Percentiles rank a stretch among this genome's conserved stretches.
Conservation (phyloP, 768 basidiomycete genomes). For the Austroboletus festivus region DNA sequence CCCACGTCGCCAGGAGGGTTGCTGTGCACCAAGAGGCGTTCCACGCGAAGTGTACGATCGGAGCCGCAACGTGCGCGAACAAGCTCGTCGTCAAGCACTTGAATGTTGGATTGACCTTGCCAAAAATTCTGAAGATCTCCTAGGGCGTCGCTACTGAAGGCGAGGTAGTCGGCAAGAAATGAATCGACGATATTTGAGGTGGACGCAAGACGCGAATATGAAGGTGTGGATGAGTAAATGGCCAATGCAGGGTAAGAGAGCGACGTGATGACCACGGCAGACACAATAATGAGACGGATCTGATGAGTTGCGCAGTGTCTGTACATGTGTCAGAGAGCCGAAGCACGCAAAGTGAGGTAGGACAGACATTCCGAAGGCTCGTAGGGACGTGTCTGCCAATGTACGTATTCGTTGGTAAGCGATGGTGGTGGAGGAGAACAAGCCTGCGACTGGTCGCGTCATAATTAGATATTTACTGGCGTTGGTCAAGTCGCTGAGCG, state of each 20-base stretch:
- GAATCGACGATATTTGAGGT: slow-evolving; percentile 59
- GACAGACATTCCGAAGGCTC: slow-evolving; percentile 80
- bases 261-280: slow-evolving; percentile 82
- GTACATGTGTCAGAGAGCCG: slow-evolving; percentile 10
- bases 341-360: not conserved
- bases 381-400: slow-evolving; percentile 51
- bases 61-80: slow-evolving; percentile 68
- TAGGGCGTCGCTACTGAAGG: slow-evolving; percentile 51
- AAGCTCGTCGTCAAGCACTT: slow-evolving; percentile 65
- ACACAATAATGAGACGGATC: slow-evolving; percentile 84
- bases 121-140: slow-evolving; percentile 71
- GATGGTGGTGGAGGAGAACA: slow-evolving; percentile 16
- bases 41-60: slow-evolving; percentile 69
- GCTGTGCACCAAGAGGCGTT: slow-evolving; percentile 71
- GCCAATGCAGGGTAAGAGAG: slow-evolving; percentile 90
- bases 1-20: slow-evolving; percentile 39
- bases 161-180: slow-evolving; percentile 51
- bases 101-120: slow-evolving; percentile 61
- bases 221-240: slow-evolving; percentile 73
- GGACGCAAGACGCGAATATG: slow-evolving; percentile 53
- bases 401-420: slow-evolving; percentile 36
- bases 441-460: slow-evolving; percentile 18
- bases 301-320: slow-evolving; percentile 91
- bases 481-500: slow-evolving; percentile 9
- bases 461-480: slow-evolving; percentile 16